phyloP scores from a whole-genome alignment of 305 asterid species.

The Ajuga reptans region DNA sequence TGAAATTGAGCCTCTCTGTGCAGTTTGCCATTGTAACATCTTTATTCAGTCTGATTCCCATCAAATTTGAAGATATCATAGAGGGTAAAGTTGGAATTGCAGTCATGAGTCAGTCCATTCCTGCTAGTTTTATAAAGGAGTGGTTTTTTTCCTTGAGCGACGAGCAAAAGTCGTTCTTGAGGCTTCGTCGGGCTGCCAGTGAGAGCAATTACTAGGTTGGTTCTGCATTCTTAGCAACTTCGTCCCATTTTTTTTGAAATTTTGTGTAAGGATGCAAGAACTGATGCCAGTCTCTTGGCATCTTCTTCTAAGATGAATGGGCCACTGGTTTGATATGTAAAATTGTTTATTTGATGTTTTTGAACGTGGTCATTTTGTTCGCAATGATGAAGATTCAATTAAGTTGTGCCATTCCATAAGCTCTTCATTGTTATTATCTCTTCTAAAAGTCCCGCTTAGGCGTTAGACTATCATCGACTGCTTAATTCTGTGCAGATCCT shows the following conservation, averaged over 20 bases:
- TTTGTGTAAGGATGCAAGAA: slow-evolving; percentile 4
- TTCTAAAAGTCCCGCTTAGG: too few relatives aligned
- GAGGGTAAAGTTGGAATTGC: slow-evolving; percentile 23
- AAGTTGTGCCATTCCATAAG: neutral
- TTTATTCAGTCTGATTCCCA: slow-evolving; percentile 37
- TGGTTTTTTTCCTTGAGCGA: slow-evolving; percentile 57
- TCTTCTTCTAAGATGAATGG: neutral
- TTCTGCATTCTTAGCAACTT: neutral
- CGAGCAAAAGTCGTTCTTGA: slow-evolving; percentile 54
- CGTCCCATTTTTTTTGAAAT: neutral
- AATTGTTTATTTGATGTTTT: neutral
- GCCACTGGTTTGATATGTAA: neutral
- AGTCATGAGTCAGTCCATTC: slow-evolving; percentile 26
- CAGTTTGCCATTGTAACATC: slow-evolving; percentile 48
- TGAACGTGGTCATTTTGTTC: neutral
- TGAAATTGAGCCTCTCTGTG: slow-evolving; percentile 28
- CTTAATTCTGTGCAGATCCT: too few relatives aligned
- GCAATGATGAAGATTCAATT: neutral
- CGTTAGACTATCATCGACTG: too few relatives aligned
- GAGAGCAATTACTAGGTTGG: neutral
- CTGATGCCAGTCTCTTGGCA: neutral
- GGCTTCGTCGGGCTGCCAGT: slow-evolving; percentile 24
- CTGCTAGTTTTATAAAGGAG: slow-evolving; percentile 35
- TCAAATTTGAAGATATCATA: slow-evolving; percentile 38
- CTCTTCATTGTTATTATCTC: neutral